Base-by-base conservation (phyloP, 495 filamentous ascomycete genomes). In the Talaromyces ruber region DNA sequence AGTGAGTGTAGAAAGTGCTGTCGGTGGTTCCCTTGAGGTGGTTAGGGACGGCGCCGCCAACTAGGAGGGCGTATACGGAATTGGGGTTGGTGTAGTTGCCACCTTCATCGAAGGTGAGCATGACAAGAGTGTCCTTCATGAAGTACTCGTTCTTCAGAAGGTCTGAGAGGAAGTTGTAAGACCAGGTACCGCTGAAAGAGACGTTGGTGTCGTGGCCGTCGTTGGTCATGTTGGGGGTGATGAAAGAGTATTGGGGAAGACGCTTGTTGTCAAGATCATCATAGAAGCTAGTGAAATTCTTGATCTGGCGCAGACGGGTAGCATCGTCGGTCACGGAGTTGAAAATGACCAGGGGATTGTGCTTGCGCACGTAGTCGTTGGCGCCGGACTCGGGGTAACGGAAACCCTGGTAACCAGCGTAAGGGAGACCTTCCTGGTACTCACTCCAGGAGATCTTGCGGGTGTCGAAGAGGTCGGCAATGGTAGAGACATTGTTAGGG, bases 141-240 rank as follows among this genome's bases (percentile, higher is more conserved):
- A 91, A 89, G 68, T 86, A 83, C 26, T 76, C 65, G 72, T 90
- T 82, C 11, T 77, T 69, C 21, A 92, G 78, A 29, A 91, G 81
- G 0, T 86, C 83, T 21, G 79, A 69, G 0, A 92, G 68, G 76
- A 88, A 90, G 34, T 62, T 68, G 18, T 76, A 75, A 3, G 82
- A 72, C 84, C 84, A 91, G 4, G 67, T 66, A 7, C 81, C 83
- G 5, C 84, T 82, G 61, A 82, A 77, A 29, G 80, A 82, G 60
- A 91, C 78, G 68, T 79, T 75, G 56, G 81, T 84, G 68, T 92
- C 87, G 66, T 92, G 88, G 26, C 82, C 88, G 67, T 88, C 85
- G 62, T 88, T 84, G 63, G 84, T 79, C 87, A 90, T 89, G 76
- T 90, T 90, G 16, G 88, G 88, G 14, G 87, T 90, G 63, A 90